Conservation (phyloP, 495 filamentous ascomycete species). For the Penicillium dipodomyicola region DNA sequence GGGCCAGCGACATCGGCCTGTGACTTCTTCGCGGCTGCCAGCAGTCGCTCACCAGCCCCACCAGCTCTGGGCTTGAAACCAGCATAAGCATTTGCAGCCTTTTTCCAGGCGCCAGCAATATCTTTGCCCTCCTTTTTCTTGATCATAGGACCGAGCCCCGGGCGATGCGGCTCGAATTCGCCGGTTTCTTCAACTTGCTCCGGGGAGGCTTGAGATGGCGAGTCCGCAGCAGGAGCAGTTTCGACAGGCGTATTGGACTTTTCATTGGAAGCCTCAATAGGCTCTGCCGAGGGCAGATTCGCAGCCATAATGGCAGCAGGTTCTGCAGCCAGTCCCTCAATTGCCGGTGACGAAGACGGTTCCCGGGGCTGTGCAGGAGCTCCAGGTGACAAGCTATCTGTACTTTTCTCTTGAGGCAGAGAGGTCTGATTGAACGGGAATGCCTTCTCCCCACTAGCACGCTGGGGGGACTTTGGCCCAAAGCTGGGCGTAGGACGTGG, state of each 20-base stretch:
- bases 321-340: constrained; percentile 8
- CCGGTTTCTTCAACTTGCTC: constrained; percentile 44
- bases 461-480: constrained; percentile 28
- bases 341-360: constrained; percentile 4
- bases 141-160: constrained; percentile 88
- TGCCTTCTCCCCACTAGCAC: constrained; percentile 23
- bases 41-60: constrained; percentile 72
- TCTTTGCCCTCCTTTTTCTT: constrained; percentile 71
- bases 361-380: constrained; percentile 1
- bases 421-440: constrained; percentile 14
- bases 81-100: constrained; percentile 76
- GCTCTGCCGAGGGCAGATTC: constrained; percentile 4
- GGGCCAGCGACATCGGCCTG: constrained; percentile 59
- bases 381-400: constrained; percentile 5
- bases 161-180: constrained; percentile 52
- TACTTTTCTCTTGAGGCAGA: constrained; percentile 16
- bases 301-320: constrained; percentile 23
- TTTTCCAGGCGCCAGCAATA: constrained; percentile 74
- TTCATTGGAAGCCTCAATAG: background rate
- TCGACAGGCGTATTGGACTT: background rate
- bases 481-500: constrained; percentile 27
- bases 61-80: constrained; percentile 84
- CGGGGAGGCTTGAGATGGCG: background rate
- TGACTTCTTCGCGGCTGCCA: constrained; percentile 51
- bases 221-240: background rate